phyloP scores from a whole-genome alignment of 164 flowering plant species.

The Tetrastigma voinierianum region DNA sequence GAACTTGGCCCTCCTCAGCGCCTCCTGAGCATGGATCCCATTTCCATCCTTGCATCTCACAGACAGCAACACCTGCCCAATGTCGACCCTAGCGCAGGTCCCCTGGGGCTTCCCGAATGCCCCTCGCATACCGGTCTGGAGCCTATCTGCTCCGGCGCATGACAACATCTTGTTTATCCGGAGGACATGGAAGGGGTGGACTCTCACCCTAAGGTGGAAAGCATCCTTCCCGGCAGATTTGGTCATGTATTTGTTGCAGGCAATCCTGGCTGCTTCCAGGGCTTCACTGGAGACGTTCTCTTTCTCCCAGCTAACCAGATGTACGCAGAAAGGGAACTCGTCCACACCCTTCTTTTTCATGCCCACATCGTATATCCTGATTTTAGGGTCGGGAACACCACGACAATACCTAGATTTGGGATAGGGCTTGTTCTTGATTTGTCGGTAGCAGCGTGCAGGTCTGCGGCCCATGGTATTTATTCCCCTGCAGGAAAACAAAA shows the following conservation, averaged over 20 bases:
- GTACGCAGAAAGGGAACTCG: constrained; percentile 70
- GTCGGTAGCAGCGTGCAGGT: constrained; percentile 35
- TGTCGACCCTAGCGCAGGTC: constrained; percentile 55
- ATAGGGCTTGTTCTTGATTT: constrained; percentile 33
- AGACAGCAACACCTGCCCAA: constrained; percentile 65
- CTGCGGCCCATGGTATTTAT: constrained; percentile 2
- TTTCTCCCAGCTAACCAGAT: constrained; percentile 66
- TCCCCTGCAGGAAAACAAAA: neutral
- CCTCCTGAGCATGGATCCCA: constrained; percentile 55
- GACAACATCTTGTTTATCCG: constrained; percentile 75
- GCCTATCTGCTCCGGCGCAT: constrained; percentile 77
- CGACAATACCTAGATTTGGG: constrained; percentile 29
- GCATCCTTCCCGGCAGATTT: constrained; percentile 70
- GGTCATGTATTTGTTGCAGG: constrained; percentile 69
- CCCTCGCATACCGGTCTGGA: constrained; percentile 73
- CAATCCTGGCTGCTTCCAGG: constrained; percentile 63
- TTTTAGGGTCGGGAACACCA: constrained; percentile 38
- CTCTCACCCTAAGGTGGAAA: constrained; percentile 61
- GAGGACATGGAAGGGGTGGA: constrained; percentile 67
- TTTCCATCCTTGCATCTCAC: constrained; percentile 64
- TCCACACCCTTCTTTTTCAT: constrained; percentile 54
- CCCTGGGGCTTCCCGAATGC: constrained; percentile 70
- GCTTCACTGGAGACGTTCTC: constrained; percentile 71
- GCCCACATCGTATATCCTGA: constrained; percentile 35
- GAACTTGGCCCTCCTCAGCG: constrained; percentile 66